phyloP scores from a whole-genome alignment of 2,329 filamentous ascomycete genomes.

The Berkeleyomyces rouxiae region DNA sequence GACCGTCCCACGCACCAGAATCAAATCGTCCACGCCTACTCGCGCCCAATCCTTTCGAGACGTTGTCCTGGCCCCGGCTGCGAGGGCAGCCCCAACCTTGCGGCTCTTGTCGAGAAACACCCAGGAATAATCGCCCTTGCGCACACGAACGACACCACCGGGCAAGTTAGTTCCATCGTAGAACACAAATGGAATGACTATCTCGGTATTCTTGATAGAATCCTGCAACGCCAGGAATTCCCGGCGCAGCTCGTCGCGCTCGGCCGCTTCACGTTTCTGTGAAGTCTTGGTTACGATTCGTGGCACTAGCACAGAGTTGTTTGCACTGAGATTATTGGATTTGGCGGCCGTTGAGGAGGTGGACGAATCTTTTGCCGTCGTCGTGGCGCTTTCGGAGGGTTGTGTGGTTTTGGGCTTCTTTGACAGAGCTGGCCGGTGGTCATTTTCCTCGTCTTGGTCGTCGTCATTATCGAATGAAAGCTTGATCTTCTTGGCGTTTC shows the following conservation, averaged over 20 bases:
- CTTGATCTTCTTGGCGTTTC: conserved; percentile 29
- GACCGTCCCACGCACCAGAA: conserved; percentile 77
- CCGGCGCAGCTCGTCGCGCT: conserved; percentile 59
- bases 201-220: conserved; percentile 72
- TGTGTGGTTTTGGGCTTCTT: conserved; percentile 18
- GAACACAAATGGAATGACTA: conserved; percentile 87
- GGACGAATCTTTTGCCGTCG: conserved; percentile 19
- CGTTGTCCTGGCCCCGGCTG: conserved; percentile 52
- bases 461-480: conserved; percentile 56
- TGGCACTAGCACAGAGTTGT: conserved; percentile 48
- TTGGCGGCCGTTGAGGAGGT: too few relatives aligned
- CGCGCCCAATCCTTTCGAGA: conserved; percentile 69
- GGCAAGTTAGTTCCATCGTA: conserved; percentile 88
- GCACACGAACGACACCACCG: conserved; percentile 67
- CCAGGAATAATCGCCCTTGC: conserved; percentile 89
- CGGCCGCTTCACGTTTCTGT: conserved; percentile 59
- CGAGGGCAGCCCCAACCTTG: conserved; percentile 73
- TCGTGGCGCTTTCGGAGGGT: conserved; percentile 14
- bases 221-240: conserved; percentile 78
- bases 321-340: conserved; percentile 38
- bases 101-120: conserved; percentile 80
- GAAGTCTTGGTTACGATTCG: conserved; percentile 56
- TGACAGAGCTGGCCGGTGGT: conserved; percentile 22
- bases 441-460: conserved; percentile 35
- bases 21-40: conserved; percentile 85